phyloP scores from a whole-genome alignment of 805 yeast genomes.

The Ogataea zsoltii region DNA sequence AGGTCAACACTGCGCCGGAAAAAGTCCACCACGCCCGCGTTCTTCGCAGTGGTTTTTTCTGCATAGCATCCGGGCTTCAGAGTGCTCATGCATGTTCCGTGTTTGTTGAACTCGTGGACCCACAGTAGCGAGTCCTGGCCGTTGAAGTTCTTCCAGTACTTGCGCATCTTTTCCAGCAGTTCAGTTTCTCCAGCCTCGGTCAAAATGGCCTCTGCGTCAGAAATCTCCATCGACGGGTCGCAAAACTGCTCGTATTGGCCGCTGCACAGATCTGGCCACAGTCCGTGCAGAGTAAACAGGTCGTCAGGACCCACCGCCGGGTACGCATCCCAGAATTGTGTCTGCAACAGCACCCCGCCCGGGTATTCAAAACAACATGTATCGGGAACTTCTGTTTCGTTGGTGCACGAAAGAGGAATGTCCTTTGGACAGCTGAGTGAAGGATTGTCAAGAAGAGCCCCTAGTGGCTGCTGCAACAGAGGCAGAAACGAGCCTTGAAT shows the following conservation, averaged over 20 bases:
- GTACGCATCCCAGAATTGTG: slow-evolving; percentile 91
- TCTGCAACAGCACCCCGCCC: slow-evolving; percentile 78
- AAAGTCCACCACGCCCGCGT: slow-evolving; percentile 65
- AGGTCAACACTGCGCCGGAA: slow-evolving; percentile 59
- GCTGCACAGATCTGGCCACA: slow-evolving; percentile 88
- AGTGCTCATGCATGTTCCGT: slow-evolving; percentile 89
- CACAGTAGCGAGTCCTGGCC: slow-evolving; percentile 72
- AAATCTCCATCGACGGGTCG: slow-evolving; percentile 56
- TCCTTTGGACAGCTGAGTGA: slow-evolving; percentile 50
- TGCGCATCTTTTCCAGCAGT: slow-evolving; percentile 56
- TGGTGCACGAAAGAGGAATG: slow-evolving; percentile 61
- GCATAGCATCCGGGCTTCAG: slow-evolving; percentile 70
- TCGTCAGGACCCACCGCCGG: slow-evolving; percentile 74
- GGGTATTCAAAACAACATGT: slow-evolving; percentile 85
- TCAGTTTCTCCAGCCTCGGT: slow-evolving; percentile 47
- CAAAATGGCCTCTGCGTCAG: slow-evolving; percentile 48
- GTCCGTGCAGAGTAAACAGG: slow-evolving; percentile 77
- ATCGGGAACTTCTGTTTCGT: slow-evolving; percentile 53
- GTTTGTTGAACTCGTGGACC: slow-evolving; percentile 93
- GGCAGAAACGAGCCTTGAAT: slow-evolving; percentile 3
- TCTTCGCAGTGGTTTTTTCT: slow-evolving; percentile 21
- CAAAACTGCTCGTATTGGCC: slow-evolving; percentile 84
- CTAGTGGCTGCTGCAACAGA: neutral
- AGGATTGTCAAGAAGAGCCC: neutral
- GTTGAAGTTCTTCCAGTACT: slow-evolving; percentile 71